Base-by-base conservation (phyloP, 108 stramenopile species). In the Fragilariopsis cylindrus region DNA sequence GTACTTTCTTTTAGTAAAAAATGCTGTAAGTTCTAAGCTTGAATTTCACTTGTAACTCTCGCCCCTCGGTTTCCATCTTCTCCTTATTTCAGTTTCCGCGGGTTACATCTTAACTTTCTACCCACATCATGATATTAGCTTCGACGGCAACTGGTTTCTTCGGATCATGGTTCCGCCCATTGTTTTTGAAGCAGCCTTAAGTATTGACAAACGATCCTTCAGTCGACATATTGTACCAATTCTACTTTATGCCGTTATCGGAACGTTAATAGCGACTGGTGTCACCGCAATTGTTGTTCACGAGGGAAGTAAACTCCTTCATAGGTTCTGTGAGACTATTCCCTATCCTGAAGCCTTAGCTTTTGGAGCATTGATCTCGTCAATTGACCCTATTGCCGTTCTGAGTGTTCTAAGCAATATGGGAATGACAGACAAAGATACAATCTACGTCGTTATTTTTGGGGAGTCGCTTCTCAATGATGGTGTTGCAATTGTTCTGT, bases 391-490 rank as follows among this genome's bases (percentile, higher is more conserved):
- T 1, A 87, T 96, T 70, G 96, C 96, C n/a, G 87, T 92, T 5
- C 71, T 96, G 41, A 91, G 91, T 58, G 88, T 96, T 16, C 65
- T 96, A 65, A 87, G 82, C 52, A 92, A 80, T 76, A 88, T 96
- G 84, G 92, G 92, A 19, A 81, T 96, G 85, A 87, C 84, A 0
- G 85, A 94, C 60, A 76, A 86, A 47, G 90, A 93, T 69, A 89
- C 86, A 40, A 87, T 89, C 49, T 81, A 88, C 90, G 76, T 89
- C 82, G 69, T 82, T 82, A 89, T 97, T 40, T 97, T 98, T 85
- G 98, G 98, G 7, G 98, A 98, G 78, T 83, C 85, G 4, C 82
- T 98, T 12, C 78, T 98, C 67, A 98, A 97, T 79, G 98, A 98
- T 72, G 98, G 97, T 9, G 91, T 98, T 45, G 93, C 96, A 9